These are phyloP conservation scores for Xanthoconium purpureum DNA, from an alignment of 768 basidiomycete genomes.

Conservation along the genomic window DNA sequence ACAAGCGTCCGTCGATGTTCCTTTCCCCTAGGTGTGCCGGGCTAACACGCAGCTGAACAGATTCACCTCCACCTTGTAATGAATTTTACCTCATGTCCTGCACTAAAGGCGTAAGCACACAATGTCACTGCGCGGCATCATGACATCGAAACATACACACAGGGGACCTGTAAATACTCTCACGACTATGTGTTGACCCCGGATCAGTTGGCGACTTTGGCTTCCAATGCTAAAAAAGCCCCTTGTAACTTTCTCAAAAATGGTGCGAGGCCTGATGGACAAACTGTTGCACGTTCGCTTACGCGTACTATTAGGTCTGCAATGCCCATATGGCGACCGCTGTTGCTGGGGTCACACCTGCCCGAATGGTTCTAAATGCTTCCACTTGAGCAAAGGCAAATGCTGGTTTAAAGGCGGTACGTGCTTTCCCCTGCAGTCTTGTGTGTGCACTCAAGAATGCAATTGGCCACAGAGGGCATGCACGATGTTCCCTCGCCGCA, in stretches of 20 bases:
- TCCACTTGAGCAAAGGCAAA: conserved; percentile 71
- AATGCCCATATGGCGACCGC: conserved; percentile 69
- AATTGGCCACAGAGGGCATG: conserved; percentile 37
- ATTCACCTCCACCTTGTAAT: conserved; percentile 82
- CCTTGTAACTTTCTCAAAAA: conserved; percentile 85
- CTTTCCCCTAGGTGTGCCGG: not conserved
- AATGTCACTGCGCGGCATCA: not conserved
- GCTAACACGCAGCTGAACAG: conserved; percentile 36
- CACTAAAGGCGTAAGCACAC: conserved; percentile 62
- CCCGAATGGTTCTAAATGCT: conserved; percentile 71
- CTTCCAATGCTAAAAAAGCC: conserved; percentile 78
- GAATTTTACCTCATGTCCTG: conserved; percentile 82
- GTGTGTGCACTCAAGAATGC: conserved; percentile 2
- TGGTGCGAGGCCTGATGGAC: conserved; percentile 37
- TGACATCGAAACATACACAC: conserved; percentile 15
- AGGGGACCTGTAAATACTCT: conserved; percentile 78
- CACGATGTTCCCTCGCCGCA: conserved; percentile 27
- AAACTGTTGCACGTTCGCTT: not conserved
- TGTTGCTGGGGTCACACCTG: conserved; percentile 87
- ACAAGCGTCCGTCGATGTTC: conserved; percentile 58
- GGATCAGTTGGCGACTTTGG: conserved; percentile 68
- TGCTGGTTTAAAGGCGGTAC: conserved; percentile 83
- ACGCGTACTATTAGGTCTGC: conserved; percentile 45
- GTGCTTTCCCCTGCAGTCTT: conserved; percentile 14
- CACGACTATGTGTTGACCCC: conserved; percentile 73